Conservation (phyloP, 2,329 filamentous ascomycete species). For the Talaromyces amestolkiae region DNA sequence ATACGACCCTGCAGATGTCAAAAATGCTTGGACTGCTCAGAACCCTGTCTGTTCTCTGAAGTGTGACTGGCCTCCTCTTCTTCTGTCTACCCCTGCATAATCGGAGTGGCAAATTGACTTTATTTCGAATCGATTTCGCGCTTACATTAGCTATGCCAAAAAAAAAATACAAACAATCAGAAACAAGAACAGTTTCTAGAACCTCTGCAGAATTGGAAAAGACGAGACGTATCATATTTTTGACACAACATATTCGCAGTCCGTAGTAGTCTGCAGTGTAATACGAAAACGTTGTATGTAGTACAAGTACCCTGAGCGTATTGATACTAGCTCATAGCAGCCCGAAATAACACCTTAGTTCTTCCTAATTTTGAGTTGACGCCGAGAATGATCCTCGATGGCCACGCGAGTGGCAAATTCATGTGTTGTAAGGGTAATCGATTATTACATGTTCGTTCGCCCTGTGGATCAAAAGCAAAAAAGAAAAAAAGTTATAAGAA, state of each 20-base stretch:
- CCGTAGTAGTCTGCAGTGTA: neutral
- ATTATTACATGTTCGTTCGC: neutral
- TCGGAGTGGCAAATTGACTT: neutral
- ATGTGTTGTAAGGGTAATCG: neutral
- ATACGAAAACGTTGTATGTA: neutral
- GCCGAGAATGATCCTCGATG: constrained; percentile 11
- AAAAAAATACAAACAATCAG: neutral
- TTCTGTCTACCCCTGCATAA: neutral
- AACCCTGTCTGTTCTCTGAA: neutral
- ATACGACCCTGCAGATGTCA: neutral
- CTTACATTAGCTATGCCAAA: neutral
- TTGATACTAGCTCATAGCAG: neutral
- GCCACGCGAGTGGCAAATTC: constrained; percentile 10
- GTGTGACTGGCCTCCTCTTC: neutral
- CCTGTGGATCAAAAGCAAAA: neutral
- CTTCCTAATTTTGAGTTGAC: constrained; percentile 11
- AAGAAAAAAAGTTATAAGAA: neutral
- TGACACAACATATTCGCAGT: neutral
- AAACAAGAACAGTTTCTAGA: neutral
- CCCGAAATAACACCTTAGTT: neutral
- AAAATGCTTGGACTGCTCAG: neutral
- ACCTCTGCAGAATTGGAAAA: neutral
- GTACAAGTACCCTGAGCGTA: neutral
- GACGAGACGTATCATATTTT: neutral
- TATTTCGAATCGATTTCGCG: neutral